Evolutionary conservation across 2,329 filamentous ascomycete genomes (phyloP), one percentile per base, ranked within the genome.

Genomic region (Teratosphaeria gauchensis): DNA sequence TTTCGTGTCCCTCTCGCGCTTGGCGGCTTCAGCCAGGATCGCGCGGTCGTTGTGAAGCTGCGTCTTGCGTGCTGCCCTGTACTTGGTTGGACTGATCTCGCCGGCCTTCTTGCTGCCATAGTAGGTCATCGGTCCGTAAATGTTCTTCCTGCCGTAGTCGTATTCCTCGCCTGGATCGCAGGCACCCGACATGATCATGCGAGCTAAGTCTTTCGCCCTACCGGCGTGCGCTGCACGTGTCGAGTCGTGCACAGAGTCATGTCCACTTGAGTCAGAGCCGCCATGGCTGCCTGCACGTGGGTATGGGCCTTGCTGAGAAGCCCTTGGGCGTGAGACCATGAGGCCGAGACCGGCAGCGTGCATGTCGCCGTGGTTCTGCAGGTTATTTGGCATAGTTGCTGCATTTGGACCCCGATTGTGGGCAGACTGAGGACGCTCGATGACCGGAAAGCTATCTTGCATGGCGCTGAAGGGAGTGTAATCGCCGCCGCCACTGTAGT

Each of bases 101-200:
- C 42, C 42, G 8, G 42, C 19, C 19, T 28, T 56, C 32, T 56
- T 30, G 12, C 12, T 46, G n/a, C 54, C n/a, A 38, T 56, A 38
- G 54, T 24, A 54, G 24, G 58, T 28, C 48, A 35, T 31, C 4
- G 52, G 52, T 30, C 52, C 52, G 32, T 35, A 53, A 6, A 31
- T 35, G 24, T 28, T 53, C 52, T 53, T 53, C 28, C 52, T 59
- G 21, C 57, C 57, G 38, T 38, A 59, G 42, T 51, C 53, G 16
- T 24, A 28, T 19, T 59, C 53, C 24, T 42, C 28, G 16, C 51
- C 51, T 14, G 51, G 21, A 33, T 58, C 56, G n/a, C 30, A 21
- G 16, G 32, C 56, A 24, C 58, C 58, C 19, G 19, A 46, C 58
- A 32, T 58, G 56, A 54, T 53, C 52, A 54, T 42, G 1, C 33